Conservation (phyloP, 2,329 filamentous ascomycete species). For the Trichophyton simii region DNA sequence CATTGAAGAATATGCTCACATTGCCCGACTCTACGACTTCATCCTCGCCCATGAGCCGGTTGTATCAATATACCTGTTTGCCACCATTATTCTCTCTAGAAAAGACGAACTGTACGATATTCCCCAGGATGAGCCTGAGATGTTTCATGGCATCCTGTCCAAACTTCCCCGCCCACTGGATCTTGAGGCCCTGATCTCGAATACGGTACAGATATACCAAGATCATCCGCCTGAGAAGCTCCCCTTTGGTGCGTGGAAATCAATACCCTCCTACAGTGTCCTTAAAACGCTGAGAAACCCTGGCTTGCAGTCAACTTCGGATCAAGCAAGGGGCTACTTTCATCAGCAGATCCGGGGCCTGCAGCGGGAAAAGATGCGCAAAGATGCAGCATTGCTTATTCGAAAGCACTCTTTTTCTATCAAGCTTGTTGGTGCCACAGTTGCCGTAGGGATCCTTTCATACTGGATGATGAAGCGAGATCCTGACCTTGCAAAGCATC, state of each 20-base stretch:
- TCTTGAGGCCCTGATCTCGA: conserved; percentile 61
- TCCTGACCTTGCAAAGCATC: conserved; percentile 17
- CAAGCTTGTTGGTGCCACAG: conserved; percentile 48
- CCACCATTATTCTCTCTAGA: conserved; percentile 70
- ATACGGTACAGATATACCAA: conserved; percentile 52
- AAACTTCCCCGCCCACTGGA: conserved; percentile 74
- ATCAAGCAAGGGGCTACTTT: conserved; percentile 57
- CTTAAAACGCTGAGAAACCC: conserved; percentile 64
- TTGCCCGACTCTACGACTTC: conserved; percentile 84
- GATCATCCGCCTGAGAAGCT: conserved; percentile 60
- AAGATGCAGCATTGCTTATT: conserved; percentile 40
- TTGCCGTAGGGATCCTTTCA: conserved; percentile 56
- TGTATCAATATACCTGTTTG: conserved; percentile 83
- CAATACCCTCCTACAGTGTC: conserved; percentile 62
- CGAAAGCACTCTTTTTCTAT: conserved; percentile 56
- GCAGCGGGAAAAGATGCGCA: conserved; percentile 48
- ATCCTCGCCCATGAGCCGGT: conserved; percentile 77
- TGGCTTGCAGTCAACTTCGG: conserved; percentile 45
- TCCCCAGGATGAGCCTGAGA: conserved; percentile 72
- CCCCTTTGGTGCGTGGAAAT: conserved; percentile 51
- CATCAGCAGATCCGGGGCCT: conserved; percentile 60
- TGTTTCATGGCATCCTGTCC: conserved; percentile 77
- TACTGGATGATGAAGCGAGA: conserved; percentile 49
- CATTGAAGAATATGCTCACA: conserved; percentile 77
- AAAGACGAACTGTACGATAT: conserved; percentile 75